Conservation (phyloP, 179 eudicot species). For the Silene noctiflora region DNA sequence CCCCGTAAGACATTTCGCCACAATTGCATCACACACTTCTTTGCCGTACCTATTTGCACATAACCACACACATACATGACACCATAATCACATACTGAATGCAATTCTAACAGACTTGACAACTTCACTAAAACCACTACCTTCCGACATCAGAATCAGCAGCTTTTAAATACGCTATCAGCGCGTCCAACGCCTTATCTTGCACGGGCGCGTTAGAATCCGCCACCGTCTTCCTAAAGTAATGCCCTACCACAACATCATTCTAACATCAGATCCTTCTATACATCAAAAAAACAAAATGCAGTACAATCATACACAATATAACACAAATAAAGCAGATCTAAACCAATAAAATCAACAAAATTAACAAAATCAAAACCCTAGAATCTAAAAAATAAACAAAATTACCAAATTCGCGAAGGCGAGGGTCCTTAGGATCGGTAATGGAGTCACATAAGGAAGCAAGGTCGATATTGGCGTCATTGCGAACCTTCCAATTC, state of each 20-base stretch:
- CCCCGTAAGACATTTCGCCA: conserved; percentile 84
- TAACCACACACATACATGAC: not conserved
- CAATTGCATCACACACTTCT: conserved; percentile 89
- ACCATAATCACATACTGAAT: not conserved
- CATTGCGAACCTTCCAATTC: conserved; percentile 96
- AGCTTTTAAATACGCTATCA: conserved; percentile 72
- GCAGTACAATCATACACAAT: not conserved
- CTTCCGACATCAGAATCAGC: conserved; percentile 94
- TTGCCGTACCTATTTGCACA: conserved; percentile 58
- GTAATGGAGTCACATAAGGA: conserved; percentile 62
- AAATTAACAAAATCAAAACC: conserved; percentile 11
- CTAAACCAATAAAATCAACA: conserved; percentile 18
- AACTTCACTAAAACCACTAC: conserved; percentile 29
- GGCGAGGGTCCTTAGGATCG: conserved; percentile 90
- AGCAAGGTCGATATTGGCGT: conserved; percentile 88
- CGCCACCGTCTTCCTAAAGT: conserved; percentile 71
- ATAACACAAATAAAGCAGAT: conserved; percentile 25
- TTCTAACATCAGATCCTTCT: not conserved
- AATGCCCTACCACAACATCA: conserved; percentile 38
- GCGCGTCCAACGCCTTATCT: conserved; percentile 90
- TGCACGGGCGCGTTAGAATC: conserved; percentile 98
- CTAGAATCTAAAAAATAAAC: conserved; percentile 18
- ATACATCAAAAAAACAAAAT: not conserved
- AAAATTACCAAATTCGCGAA: conserved; percentile 78
- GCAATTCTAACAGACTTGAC: not conserved